Conservation (phyloP, 176 grass and related monocot species). For the Saccharum officinarum region DNA sequence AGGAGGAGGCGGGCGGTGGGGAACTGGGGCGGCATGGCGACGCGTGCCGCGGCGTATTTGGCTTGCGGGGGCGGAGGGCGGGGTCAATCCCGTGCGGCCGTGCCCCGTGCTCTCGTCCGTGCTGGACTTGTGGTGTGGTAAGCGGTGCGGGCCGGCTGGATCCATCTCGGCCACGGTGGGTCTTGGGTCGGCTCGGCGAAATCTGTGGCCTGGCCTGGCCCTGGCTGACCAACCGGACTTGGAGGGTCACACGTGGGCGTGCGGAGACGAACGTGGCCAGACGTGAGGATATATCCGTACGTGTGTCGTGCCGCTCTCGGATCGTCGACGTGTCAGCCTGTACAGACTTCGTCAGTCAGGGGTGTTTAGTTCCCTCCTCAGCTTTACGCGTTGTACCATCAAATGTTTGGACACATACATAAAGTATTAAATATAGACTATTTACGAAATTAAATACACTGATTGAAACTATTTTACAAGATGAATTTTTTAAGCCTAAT, state of each 20-base stretch:
- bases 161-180: not conserved
- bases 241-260: not conserved
- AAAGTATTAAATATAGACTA: too few relatives aligned
- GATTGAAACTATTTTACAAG: too few relatives aligned
- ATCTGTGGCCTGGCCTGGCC: not conserved
- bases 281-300: not conserved
- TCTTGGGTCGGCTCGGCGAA: not conserved
- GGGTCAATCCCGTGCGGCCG: not conserved
- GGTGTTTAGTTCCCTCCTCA: too few relatives aligned
- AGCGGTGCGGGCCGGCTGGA: not conserved
- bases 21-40: constrained; percentile 51
- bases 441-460: too few relatives aligned
- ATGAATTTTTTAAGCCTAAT: too few relatives aligned
- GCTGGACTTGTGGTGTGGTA: not conserved
- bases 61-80: not conserved
- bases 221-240: not conserved
- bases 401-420: too few relatives aligned
- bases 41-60: constrained; percentile 10
- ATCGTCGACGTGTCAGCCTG: too few relatives aligned
- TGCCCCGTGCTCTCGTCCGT: not conserved
- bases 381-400: too few relatives aligned
- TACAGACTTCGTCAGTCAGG: too few relatives aligned
- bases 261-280: not conserved
- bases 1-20: constrained; percentile 28
- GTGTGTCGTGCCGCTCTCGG: not conserved